Evolutionary conservation across 2,329 filamentous ascomycete species (phyloP).

Genomic region (Taxawa tesnikishii): DNA sequence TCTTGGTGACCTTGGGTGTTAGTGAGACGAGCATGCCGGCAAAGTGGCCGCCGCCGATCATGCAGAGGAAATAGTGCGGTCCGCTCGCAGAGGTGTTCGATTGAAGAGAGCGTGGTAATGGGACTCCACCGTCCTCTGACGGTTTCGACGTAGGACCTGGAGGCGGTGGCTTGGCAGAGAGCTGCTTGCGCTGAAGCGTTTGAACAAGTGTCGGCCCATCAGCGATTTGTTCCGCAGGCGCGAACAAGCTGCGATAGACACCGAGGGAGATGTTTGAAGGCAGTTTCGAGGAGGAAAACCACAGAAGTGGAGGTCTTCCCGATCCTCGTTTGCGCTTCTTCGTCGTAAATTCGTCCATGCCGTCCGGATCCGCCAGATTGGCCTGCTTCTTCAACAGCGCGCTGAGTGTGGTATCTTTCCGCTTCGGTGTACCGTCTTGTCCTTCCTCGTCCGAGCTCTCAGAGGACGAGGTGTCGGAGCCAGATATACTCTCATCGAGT

Average conservation of each 20-base stretch:
- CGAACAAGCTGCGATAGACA: conserved; percentile 73
- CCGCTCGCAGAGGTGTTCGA: conserved; percentile 46
- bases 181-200: conserved; percentile 63
- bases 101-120: conserved; percentile 28
- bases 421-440: conserved; percentile 26
- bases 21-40: conserved; percentile 91
- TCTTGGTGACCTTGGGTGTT: conserved; percentile 64
- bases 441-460: conserved; percentile 65
- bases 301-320: conserved; percentile 66
- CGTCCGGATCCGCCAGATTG: conserved; percentile 49
- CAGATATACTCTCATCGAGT: conserved; percentile 83
- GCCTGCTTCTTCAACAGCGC: conserved; percentile 75
- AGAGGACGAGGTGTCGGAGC: conserved; percentile 57
- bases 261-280: conserved; percentile 73
- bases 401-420: conserved; percentile 60
- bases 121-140: conserved; percentile 44
- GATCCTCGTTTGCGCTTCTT: conserved; percentile 41
- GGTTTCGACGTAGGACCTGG: conserved; percentile 27
- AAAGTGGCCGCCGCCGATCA: conserved; percentile 97
- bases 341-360: conserved; percentile 30
- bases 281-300: conserved; percentile 68
- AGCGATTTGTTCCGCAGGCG: conserved; percentile 56
- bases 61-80: conserved; percentile 89
- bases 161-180: conserved; percentile 46
- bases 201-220: conserved; percentile 47